These are phyloP conservation scores for Triglochin maritima DNA, from an alignment of 106 monocot genomes.

Conservation along the genomic window DNA sequence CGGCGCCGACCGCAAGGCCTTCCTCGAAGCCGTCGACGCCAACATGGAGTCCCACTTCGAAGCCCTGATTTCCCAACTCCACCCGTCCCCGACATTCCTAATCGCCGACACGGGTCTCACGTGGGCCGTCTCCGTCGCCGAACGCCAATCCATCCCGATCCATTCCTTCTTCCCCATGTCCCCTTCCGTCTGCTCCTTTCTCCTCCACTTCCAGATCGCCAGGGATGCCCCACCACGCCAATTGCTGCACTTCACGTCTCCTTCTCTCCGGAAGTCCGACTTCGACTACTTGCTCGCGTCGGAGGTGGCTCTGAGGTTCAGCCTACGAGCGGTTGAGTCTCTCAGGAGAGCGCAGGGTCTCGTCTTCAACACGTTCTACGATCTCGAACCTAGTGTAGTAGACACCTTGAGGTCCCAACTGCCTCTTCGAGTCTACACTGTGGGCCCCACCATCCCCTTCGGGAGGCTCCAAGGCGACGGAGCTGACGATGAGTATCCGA, in stretches of 20 bases:
- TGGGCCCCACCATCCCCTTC: constrained; percentile 59
- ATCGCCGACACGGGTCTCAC: constrained; percentile 36
- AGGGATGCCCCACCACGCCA: no score
- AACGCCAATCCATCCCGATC: constrained; percentile 37
- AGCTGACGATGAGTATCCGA: constrained; percentile 8
- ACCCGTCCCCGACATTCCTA: constrained; percentile 18
- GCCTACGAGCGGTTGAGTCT: neutral
- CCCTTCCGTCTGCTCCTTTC: constrained; percentile 38
- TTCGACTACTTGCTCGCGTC: neutral
- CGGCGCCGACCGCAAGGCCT: constrained; percentile 24
- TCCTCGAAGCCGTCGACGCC: constrained; percentile 43
- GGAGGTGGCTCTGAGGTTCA: neutral
- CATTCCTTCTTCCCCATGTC: constrained; percentile 52
- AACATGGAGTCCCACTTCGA: constrained; percentile 38
- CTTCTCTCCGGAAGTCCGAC: constrained; percentile 24
- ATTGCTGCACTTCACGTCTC: no score
- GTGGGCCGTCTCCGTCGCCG: constrained; percentile 39
- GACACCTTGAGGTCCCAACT: constrained; percentile 25
- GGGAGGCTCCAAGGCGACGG: constrained; percentile 6
- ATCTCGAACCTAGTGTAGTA: constrained; percentile 38
- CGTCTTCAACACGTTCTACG: constrained; percentile 52
- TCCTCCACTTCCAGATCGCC: constrained; percentile 18
- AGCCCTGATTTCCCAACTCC: constrained; percentile 28
- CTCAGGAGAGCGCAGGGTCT: constrained; percentile 25
- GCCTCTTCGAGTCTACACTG: constrained; percentile 33